Percentiles rank a stretch among this genome's conserved stretches.
These are phyloP conservation scores for Cytospora piceicola DNA, from an alignment of 2,329 filamentous ascomycete species.

Conservation along the genomic window DNA sequence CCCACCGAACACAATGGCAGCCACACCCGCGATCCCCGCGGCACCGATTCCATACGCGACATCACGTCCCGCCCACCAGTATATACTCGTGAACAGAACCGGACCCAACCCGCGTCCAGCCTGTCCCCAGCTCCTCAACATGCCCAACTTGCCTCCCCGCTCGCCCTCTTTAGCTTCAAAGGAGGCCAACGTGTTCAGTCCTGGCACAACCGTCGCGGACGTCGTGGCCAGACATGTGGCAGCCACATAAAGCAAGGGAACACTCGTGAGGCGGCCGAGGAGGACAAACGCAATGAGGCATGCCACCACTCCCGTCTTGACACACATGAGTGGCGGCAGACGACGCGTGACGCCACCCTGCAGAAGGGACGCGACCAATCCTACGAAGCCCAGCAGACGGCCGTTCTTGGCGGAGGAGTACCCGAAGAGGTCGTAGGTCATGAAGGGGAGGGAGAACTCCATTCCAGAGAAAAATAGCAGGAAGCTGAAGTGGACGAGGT, in stretches of 20 bases:
- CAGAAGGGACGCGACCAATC: conserved; percentile 86
- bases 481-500: conserved; percentile 85
- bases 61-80: conserved; percentile 97
- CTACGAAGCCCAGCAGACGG: conserved; percentile 85
- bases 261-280: conserved; percentile 69
- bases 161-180: conserved; percentile 83
- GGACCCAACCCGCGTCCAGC: conserved; percentile 85
- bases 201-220: conserved; percentile 92
- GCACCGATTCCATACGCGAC: conserved; percentile 83
- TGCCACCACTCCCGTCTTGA: conserved; percentile 76
- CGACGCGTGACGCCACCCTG: conserved; percentile 91
- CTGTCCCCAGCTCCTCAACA: conserved; percentile 82
- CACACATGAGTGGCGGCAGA: conserved; percentile 77
- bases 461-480: conserved; percentile 94
- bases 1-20: conserved; percentile 69
- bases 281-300: conserved; percentile 82
- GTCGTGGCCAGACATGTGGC: conserved; percentile 86
- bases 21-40: conserved; percentile 76
- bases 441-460: conserved; percentile 96
- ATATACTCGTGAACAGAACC: conserved; percentile 88
- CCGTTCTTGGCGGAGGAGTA: conserved; percentile 82
- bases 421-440: conserved; percentile 92
- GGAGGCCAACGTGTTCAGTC: conserved; percentile 87
- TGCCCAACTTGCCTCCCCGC: conserved; percentile 83
- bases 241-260: conserved; percentile 76